Conservation (phyloP, 176 grass and related monocot species). For the Oryza glaberrima region DNA sequence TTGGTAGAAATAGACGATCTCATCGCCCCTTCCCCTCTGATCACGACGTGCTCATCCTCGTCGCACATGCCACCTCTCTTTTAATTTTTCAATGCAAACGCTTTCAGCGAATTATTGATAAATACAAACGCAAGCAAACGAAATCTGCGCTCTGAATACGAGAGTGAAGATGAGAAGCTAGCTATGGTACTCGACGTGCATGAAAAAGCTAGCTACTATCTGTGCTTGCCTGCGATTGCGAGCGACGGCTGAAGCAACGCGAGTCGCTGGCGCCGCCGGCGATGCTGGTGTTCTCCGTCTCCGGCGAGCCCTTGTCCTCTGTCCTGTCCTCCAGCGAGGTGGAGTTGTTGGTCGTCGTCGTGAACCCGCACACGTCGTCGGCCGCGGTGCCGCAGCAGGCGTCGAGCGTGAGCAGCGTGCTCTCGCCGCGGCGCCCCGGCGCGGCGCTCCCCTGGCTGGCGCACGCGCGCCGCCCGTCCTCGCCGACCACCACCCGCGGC, state of each 20-base stretch:
- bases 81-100: conserved; percentile 11
- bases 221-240: conserved; percentile 64
- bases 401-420: conserved; percentile 54
- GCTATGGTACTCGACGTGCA: not conserved
- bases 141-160: not conserved
- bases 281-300: conserved; percentile 75
- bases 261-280: conserved; percentile 63
- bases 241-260: conserved; percentile 62
- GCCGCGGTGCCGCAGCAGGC: conserved; percentile 38
- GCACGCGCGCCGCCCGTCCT: conserved; percentile 48
- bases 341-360: conserved; percentile 68
- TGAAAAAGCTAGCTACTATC: not conserved
- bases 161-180: not conserved
- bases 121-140: not conserved
- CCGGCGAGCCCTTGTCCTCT: conserved; percentile 58
- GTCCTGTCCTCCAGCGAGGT: conserved; percentile 46
- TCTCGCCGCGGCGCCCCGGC: conserved; percentile 45
- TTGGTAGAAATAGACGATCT: conserved; percentile 66
- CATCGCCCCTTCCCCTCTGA: conserved; percentile 36
- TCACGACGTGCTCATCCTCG: conserved; percentile 50
- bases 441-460: conserved; percentile 76
- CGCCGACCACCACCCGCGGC: conserved; percentile 37
- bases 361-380: conserved; percentile 58
- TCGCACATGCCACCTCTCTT: conserved; percentile 70
- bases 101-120: not conserved